Evolutionary conservation across 768 basidiomycete species (phyloP).

Genomic region (Lepiota venenata): DNA sequence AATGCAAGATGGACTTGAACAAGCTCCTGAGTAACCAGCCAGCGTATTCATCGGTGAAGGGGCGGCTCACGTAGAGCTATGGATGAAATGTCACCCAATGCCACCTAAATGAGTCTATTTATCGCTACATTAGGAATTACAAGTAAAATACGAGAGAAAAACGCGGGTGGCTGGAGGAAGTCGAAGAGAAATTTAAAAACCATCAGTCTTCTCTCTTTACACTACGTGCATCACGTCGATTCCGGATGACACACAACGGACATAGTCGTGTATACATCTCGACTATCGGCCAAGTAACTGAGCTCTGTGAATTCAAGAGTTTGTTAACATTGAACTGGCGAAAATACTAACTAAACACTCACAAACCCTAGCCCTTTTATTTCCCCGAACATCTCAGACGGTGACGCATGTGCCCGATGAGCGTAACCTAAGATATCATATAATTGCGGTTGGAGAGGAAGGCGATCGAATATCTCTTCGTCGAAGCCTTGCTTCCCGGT

Average conservation of each 20-base stretch:
- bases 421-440: slow-evolving; percentile 68
- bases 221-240: background rate
- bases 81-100: background rate
- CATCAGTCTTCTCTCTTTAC: slow-evolving; percentile 7
- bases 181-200: background rate
- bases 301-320: slow-evolving; percentile 36
- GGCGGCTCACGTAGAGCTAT: no score
- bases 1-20: no score
- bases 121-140: background rate
- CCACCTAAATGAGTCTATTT: background rate
- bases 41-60: no score
- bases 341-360: slow-evolving; percentile 23
- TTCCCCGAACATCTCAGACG: slow-evolving; percentile 53
- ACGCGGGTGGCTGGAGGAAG: background rate
- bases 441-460: slow-evolving; percentile 65
- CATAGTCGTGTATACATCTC: slow-evolving; percentile 64
- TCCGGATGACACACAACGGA: slow-evolving; percentile 38
- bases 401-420: slow-evolving; percentile 55
- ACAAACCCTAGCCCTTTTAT: slow-evolving; percentile 58
- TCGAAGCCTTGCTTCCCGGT: background rate
- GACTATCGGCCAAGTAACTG: slow-evolving; percentile 72
- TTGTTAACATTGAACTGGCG: background rate
- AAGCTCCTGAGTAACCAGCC: no score
- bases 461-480: slow-evolving; percentile 45
- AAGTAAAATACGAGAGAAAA: background rate